Evolutionary conservation across 164 flowering plant genomes (phyloP).

Genomic region (Liriodendron chinense): DNA sequence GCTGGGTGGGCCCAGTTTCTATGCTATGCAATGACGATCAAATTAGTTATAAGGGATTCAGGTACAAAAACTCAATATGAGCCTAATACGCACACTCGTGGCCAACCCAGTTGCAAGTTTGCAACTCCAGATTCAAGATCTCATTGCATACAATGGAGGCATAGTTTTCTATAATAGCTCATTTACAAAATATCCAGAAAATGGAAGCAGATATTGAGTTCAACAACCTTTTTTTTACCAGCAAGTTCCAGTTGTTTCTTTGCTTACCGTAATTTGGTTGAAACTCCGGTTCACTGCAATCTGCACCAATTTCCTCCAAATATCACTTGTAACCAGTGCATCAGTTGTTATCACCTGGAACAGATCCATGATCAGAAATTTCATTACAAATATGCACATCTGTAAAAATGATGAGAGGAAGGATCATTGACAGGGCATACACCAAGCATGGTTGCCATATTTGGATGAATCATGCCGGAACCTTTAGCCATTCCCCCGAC

Average conservation of each 20-base stretch:
- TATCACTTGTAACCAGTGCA: slow-evolving; percentile 71
- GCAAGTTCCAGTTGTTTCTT: neutral
- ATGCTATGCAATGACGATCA: too few relatives aligned
- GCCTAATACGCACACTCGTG: too few relatives aligned
- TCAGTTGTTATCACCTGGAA: slow-evolving; percentile 91
- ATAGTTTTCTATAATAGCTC: neutral
- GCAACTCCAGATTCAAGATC: neutral
- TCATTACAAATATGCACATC: slow-evolving; percentile 1
- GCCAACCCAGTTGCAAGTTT: too few relatives aligned
- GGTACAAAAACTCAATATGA: too few relatives aligned
- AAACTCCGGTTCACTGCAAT: slow-evolving; percentile 90
- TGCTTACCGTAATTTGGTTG: slow-evolving; percentile 90
- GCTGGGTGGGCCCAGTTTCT: too few relatives aligned
- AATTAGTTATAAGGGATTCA: too few relatives aligned
- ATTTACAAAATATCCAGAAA: neutral
- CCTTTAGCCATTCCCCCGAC: slow-evolving; percentile 99
- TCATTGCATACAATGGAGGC: neutral
- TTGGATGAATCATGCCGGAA: slow-evolving; percentile 99
- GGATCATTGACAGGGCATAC: slow-evolving; percentile 40
- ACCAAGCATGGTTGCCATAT: slow-evolving; percentile 99
- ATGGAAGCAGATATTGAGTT: neutral
- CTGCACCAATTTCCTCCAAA: slow-evolving; percentile 89
- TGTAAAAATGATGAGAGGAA: neutral
- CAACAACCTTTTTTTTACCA: too few relatives aligned
- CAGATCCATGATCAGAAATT: neutral